These are phyloP conservation scores for Chaetomium sp. DNA, from an alignment of 2,329 filamentous ascomycete genomes.

Conservation along the genomic window DNA sequence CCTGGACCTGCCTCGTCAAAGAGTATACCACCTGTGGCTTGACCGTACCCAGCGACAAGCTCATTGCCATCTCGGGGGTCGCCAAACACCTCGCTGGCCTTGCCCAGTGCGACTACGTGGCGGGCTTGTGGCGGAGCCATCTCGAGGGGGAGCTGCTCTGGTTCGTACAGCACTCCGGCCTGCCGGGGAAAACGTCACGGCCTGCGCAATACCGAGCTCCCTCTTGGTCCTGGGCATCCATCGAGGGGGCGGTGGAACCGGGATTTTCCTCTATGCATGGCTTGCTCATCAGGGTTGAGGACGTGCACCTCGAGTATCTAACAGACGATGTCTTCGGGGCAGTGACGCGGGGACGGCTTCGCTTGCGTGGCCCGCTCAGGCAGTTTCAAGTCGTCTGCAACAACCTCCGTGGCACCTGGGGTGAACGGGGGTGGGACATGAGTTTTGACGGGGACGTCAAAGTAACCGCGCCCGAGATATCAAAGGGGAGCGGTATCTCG, in stretches of 20 bases:
- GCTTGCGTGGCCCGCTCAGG: conserved; percentile 11
- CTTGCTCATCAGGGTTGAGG: conserved; percentile 17
- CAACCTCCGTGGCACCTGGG: no score
- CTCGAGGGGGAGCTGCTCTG: conserved; percentile 21
- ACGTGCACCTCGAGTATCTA: conserved; percentile 1
- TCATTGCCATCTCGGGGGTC: conserved; percentile 13
- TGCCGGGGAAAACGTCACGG: not conserved
- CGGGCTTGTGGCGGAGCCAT: conserved; percentile 19
- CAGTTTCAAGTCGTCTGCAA: conserved; percentile 10
- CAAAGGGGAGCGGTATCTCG: no score
- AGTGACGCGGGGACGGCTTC: conserved; percentile 10
- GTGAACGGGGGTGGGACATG: no score
- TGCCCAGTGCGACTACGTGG: conserved; percentile 15
- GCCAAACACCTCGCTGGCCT: conserved; percentile 16
- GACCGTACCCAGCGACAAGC: conserved; percentile 21
- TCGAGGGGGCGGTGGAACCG: not conserved
- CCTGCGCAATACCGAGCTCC: conserved; percentile 10
- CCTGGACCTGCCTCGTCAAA: not conserved
- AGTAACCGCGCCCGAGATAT: no score
- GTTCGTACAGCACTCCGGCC: not conserved
- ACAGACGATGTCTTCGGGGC: conserved; percentile 5
- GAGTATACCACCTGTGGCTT: conserved; percentile 7
- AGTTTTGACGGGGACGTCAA: conserved; percentile 9
- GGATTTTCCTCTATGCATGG: no score
- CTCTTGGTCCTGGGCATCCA: conserved; percentile 20